These are phyloP conservation scores for Fusarium temperatum DNA, from an alignment of 2,329 filamentous ascomycete genomes.

Conservation along the genomic window DNA sequence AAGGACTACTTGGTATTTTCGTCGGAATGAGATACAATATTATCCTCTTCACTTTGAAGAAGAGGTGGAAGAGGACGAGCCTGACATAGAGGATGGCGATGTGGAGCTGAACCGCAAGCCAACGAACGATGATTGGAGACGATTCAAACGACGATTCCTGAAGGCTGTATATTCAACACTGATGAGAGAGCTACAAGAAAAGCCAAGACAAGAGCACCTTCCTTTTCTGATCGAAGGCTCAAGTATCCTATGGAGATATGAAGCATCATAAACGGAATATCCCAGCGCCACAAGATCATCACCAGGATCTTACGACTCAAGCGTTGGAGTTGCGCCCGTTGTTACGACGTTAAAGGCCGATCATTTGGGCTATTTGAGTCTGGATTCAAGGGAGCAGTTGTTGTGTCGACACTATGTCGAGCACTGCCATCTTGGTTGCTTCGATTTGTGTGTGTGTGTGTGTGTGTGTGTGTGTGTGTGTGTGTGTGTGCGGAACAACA, in stretches of 20 bases:
- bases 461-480: not conserved
- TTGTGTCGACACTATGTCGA: conserved; percentile 3
- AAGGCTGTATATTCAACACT: conserved; percentile 20
- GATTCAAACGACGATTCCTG: conserved; percentile 30
- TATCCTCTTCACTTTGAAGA: conserved; percentile 23
- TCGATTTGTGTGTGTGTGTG: not conserved
- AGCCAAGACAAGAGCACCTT: not conserved
- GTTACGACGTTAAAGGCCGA: not conserved
- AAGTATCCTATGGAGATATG: conserved; percentile 29
- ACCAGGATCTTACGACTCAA: not conserved
- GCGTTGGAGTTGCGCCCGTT: not conserved
- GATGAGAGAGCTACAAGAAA: conserved; percentile 3
- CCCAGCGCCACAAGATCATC: not conserved
- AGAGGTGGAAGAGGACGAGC: not conserved
- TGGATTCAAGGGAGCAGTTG: not conserved
- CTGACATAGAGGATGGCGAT: conserved; percentile 20
- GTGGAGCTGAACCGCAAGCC: conserved; percentile 24
- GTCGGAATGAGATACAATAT: conserved; percentile 20
- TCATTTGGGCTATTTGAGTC: not conserved
- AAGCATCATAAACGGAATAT: conserved; percentile 10
- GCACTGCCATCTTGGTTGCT: not conserved
- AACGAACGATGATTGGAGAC: conserved; percentile 35
- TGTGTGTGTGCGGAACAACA: not conserved
- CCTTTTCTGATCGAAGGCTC: conserved; percentile 22
- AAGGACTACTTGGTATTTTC: conserved; percentile 11